Evolutionary conservation across 1,284 basidiomycete genomes (phyloP).

Genomic region (Coniophora puteana): DNA sequence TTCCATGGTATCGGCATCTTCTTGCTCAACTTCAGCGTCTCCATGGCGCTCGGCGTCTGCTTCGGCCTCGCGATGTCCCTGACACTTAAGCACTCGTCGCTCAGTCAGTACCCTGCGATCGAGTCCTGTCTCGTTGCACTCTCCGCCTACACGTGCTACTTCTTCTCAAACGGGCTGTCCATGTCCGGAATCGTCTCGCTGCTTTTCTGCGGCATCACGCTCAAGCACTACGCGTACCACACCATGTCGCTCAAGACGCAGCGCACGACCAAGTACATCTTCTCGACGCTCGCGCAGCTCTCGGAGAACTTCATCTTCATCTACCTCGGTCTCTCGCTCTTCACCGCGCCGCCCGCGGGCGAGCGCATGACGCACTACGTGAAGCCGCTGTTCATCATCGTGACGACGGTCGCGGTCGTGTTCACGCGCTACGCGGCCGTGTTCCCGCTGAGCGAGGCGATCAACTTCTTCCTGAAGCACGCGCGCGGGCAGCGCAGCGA

Average conservation of each 20-base stretch:
- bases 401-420: constrained; percentile 87
- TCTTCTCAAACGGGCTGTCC: constrained; percentile 92
- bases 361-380: constrained; percentile 83
- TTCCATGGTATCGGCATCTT: constrained; percentile 97
- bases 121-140: constrained; percentile 95
- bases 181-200: constrained; percentile 99
- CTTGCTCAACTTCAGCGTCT: constrained; percentile 90
- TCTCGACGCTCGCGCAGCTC: constrained; percentile 87
- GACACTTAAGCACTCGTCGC: constrained; percentile 91
- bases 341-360: constrained; percentile 74
- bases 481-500: constrained; percentile 82
- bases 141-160: constrained; percentile 96
- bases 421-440: constrained; percentile 96
- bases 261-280: constrained; percentile 93
- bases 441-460: constrained; percentile 93
- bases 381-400: constrained; percentile 93
- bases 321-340: constrained; percentile 94
- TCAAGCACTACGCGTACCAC: constrained; percentile 99
- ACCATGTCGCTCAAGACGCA: constrained; percentile 97
- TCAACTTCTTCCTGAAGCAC: constrained; percentile 88
- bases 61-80: constrained; percentile 92
- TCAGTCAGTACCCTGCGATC: constrained; percentile 85
- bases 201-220: constrained; percentile 97
- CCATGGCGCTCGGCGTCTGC: constrained; percentile 89
- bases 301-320: constrained; percentile 99